A percentile compares a stretch with the other conserved stretches of the same genome.
phyloP scores from a whole-genome alignment of 1,139 yeast species.

The Pneumocystis wakefieldiae region DNA sequence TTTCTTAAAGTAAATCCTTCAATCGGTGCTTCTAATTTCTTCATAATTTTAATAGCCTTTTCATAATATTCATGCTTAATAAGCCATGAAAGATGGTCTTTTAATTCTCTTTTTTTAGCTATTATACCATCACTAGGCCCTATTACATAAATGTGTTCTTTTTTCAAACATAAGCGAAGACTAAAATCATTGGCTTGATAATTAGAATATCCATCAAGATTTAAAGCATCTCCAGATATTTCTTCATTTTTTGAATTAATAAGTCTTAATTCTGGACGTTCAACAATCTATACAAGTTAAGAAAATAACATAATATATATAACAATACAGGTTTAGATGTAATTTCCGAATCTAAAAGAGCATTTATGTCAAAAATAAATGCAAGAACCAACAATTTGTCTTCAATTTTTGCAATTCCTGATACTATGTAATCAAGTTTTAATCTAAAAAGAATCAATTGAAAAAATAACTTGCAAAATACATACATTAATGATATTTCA shows the following conservation, averaged over 20 bases:
- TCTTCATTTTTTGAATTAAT: constrained; percentile 55
- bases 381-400: constrained; percentile 50
- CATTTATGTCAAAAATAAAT: constrained; percentile 19
- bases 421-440: constrained; percentile 45
- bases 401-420: constrained; percentile 61
- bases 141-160: constrained; percentile 45
- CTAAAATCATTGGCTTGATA: constrained; percentile 72
- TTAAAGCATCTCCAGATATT: constrained; percentile 68
- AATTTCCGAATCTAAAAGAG: constrained; percentile 10
- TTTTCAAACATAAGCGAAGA: constrained; percentile 27
- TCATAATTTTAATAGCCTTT: constrained; percentile 69
- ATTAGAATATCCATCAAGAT: constrained; percentile 41
- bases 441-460: constrained; percentile 33
- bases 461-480: constrained; percentile 24
- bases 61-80: constrained; percentile 37
- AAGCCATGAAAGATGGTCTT: constrained; percentile 65
- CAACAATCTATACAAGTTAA: not conserved
- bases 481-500: constrained; percentile 13
- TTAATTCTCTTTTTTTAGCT: constrained; percentile 51
- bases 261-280: constrained; percentile 54
- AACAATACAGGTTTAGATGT: constrained; percentile 12
- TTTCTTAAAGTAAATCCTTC: constrained; percentile 32
- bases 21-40: constrained; percentile 35
- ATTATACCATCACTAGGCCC: constrained; percentile 73
- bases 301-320: not conserved